Conservation (phyloP, 768 basidiomycete genomes). For the Pisolithus tinctorius region DNA sequence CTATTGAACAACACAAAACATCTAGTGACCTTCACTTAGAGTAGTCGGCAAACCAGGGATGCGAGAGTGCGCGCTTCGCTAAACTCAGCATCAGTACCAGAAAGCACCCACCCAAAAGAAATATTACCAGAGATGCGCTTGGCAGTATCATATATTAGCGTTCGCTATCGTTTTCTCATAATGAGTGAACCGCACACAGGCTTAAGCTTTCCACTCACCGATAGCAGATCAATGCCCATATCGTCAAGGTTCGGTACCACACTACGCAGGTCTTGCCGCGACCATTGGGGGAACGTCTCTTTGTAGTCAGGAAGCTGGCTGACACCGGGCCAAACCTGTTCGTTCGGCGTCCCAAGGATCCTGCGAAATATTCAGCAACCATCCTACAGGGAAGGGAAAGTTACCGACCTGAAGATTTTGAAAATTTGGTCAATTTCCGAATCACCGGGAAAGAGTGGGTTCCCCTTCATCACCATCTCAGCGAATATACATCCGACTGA, state of each 20-base stretch:
- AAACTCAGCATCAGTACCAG: neutral
- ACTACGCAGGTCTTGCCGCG: conserved; percentile 58
- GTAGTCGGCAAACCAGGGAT: conserved; percentile 50
- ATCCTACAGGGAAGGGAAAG: neutral
- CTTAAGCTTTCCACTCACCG: conserved; percentile 34
- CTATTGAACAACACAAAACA: neutral
- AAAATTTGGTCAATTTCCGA: conserved; percentile 99
- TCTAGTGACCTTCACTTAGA: conserved; percentile 16
- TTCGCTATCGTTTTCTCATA: conserved; percentile 37
- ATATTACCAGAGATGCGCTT: conserved; percentile 83
- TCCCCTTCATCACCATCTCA: conserved; percentile 94
- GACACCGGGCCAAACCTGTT: conserved; percentile 89
- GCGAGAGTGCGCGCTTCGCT: conserved; percentile 54
- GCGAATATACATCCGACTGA: conserved; percentile 99
- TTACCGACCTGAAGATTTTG: conserved; percentile 86
- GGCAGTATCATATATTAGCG: conserved; percentile 81
- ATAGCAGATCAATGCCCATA: conserved; percentile 72
- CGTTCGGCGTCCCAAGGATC: conserved; percentile 89
- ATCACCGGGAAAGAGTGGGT: conserved; percentile 93
- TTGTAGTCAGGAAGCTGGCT: conserved; percentile 90
- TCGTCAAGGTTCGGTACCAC: conserved; percentile 69
- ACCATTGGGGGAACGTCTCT: conserved; percentile 95
- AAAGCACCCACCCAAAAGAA: conserved; percentile 1
- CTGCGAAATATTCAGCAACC: conserved; percentile 34
- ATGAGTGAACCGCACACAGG: neutral